Evolutionary conservation across 148 eudicot species (phyloP).

Genomic region (Pharnaceum exiguum): DNA sequence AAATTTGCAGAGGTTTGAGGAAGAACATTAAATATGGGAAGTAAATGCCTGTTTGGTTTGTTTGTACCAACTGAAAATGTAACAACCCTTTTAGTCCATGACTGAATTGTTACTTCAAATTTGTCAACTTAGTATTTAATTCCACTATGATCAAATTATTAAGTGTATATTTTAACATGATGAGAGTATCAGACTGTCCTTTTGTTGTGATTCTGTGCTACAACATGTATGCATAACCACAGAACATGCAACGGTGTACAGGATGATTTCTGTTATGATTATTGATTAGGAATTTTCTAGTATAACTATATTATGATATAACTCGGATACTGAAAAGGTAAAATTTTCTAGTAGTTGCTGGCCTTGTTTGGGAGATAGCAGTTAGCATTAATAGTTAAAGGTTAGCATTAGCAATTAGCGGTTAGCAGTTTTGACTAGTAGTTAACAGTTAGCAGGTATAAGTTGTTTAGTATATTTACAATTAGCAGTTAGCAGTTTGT

Average conservation of each 20-base stretch:
- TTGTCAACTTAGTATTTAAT: constrained; percentile 16
- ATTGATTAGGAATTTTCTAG: too few relatives aligned
- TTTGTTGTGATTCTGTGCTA: constrained; percentile 4
- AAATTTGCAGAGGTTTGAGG: background rate
- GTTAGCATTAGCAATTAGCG: too few relatives aligned
- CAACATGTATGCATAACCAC: constrained; percentile 6
- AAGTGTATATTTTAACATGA: constrained; percentile 11
- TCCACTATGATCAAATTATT: background rate
- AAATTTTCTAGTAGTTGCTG: too few relatives aligned
- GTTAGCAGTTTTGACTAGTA: too few relatives aligned
- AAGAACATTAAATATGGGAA: constrained; percentile 8
- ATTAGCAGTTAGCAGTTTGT: too few relatives aligned
- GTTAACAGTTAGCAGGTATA: too few relatives aligned
- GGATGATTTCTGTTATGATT: background rate
- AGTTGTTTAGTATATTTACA: too few relatives aligned
- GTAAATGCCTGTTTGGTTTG: constrained; percentile 8
- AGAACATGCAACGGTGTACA: constrained; percentile 25
- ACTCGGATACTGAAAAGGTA: too few relatives aligned
- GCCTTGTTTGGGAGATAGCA: too few relatives aligned
- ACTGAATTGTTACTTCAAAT: background rate
- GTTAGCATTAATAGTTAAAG: too few relatives aligned
- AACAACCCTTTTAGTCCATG: background rate
- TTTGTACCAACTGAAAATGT: background rate
- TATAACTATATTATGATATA: background rate
- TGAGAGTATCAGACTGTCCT: constrained; percentile 4